These are phyloP conservation scores for Piper longum DNA, from an alignment of 164 flowering plant genomes.

Conservation along the genomic window DNA sequence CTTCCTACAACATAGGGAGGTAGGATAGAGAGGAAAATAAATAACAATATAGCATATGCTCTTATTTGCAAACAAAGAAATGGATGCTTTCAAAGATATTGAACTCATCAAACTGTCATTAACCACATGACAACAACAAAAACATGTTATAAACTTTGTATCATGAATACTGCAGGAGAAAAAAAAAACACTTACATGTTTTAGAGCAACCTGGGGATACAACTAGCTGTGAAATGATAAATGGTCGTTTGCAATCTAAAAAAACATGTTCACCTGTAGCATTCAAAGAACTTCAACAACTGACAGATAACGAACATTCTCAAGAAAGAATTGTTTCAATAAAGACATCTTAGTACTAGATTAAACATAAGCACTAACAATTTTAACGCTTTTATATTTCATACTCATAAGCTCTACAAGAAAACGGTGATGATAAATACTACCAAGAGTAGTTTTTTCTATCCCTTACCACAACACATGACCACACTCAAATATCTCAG, in stretches of 20 bases:
- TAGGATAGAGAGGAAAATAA: no score
- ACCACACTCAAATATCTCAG: not conserved
- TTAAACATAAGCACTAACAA: no score
- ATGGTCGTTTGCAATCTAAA: slow-evolving; percentile 50
- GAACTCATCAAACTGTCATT: not conserved
- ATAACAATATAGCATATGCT: no score
- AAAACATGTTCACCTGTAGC: slow-evolving; percentile 68
- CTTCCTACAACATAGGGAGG: no score
- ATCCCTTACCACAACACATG: no score
- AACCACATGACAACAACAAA: not conserved
- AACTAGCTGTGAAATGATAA: slow-evolving; percentile 57
- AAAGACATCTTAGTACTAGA: no score
- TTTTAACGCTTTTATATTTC: no score
- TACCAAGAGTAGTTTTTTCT: not conserved
- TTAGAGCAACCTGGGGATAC: slow-evolving; percentile 49
- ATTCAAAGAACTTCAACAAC: not conserved
- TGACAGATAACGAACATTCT: not conserved
- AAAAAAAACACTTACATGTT: slow-evolving; percentile 43
- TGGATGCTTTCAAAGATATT: no score
- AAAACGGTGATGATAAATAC: not conserved
- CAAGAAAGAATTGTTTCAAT: not conserved
- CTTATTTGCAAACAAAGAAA: no score
- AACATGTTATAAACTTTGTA: not conserved
- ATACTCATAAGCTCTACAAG: no score
- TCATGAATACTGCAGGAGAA: not conserved